Base-by-base conservation (phyloP, 768 basidiomycete species). In the Cystobasidium onofrii region DNA sequence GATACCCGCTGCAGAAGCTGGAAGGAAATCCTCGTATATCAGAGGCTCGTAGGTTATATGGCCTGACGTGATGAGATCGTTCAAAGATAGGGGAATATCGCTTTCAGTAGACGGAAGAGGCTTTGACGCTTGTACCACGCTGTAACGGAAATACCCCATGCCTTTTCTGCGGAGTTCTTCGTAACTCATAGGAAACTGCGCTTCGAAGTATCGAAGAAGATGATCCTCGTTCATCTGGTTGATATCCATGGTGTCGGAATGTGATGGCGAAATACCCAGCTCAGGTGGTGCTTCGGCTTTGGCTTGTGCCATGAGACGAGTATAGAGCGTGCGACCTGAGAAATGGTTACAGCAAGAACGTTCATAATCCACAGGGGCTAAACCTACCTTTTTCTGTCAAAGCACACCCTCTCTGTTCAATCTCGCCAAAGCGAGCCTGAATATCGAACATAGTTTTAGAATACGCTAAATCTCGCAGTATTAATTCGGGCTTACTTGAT, bases 1-100 rank as follows among this genome's bases (percentile, higher is more conserved):
- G 43, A 80, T 80, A 10, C 80, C 79, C 17, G 80, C 80, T 23
- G 80, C 80, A 3, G 76, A 78, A n/a, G 79, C 80, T 1, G 80
- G 80, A 20, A 80, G 74, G 75, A 80, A 80, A 46, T 80, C 80
- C 67, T 80, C 80, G 50, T 80, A 80, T 6, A 77, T 74, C 10
- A 80, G 76, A 15, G 78, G 78, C 36, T 76, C 75, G 43, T 50
- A 75, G 0, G 62, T 64, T 23, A 80, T 74, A 7, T 60, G 62
- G 0, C 80, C 79, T 0, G 66, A 31, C 1, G 55, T 41, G 29
- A 80, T 65, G 18, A 79, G 76, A 29, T 75, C 69, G 23, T 79
- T 78, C 20, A 79, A 39, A 1, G 74, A 73, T 1, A 61, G 9
- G 25, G 9, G 25, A 60, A 6, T 29, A 1, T 29, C 63, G 41